Evolutionary conservation across 805 yeast species (phyloP).

Genomic region (Ogataea neopini): DNA sequence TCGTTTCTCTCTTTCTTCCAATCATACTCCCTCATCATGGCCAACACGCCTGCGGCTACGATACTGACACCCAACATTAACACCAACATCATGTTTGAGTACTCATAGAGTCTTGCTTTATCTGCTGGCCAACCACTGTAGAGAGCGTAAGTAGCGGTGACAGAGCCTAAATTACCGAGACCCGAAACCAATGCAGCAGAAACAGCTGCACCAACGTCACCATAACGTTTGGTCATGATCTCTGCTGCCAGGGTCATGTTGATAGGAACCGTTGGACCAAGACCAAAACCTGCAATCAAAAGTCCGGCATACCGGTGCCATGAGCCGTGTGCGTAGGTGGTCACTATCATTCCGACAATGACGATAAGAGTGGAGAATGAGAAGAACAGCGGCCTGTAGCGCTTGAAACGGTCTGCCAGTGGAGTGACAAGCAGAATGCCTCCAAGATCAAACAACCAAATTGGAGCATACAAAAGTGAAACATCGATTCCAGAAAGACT

Average conservation of each 20-base stretch:
- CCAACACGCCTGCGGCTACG: slow-evolving; percentile 43
- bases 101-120: slow-evolving; percentile 53
- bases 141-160: slow-evolving; percentile 80
- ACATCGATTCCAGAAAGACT: slow-evolving; percentile 62
- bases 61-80: slow-evolving; percentile 75
- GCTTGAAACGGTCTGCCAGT: slow-evolving; percentile 68
- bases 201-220: slow-evolving; percentile 84
- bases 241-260: slow-evolving; percentile 83
- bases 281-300: slow-evolving; percentile 79
- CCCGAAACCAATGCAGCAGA: slow-evolving; percentile 84
- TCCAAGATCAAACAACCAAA: slow-evolving; percentile 82
- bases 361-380: slow-evolving; percentile 62
- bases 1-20: neutral
- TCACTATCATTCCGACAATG: slow-evolving; percentile 71
- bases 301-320: slow-evolving; percentile 84
- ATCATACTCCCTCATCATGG: slow-evolving; percentile 13
- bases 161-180: slow-evolving; percentile 83
- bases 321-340: slow-evolving; percentile 68
- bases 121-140: slow-evolving; percentile 89
- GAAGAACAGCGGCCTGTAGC: slow-evolving; percentile 62
- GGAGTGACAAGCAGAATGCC: slow-evolving; percentile 78
- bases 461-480: slow-evolving; percentile 81
- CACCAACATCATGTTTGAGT: slow-evolving; percentile 84
- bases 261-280: slow-evolving; percentile 90
- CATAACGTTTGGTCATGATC: slow-evolving; percentile 67